Conservation (phyloP, 352 stramenopile genomes). For the Phytophthora nicotianae region DNA sequence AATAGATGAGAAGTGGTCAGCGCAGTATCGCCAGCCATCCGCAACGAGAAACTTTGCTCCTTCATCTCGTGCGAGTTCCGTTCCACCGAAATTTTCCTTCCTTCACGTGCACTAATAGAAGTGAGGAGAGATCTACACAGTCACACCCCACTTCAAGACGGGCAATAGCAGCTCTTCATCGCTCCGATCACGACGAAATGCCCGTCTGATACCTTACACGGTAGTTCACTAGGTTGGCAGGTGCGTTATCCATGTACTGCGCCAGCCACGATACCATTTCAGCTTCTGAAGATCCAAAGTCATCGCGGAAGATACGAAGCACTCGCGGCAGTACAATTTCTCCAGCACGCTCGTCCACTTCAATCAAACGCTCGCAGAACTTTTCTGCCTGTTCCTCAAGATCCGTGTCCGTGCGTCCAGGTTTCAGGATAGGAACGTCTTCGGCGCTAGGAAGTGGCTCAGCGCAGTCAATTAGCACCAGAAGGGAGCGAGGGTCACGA, state of each 20-base stretch:
- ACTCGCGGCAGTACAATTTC: slow-evolving; percentile 76
- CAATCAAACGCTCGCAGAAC: slow-evolving; percentile 71
- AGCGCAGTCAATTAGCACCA: slow-evolving; percentile 81
- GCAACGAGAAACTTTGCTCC: slow-evolving; percentile 22
- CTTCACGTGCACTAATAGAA: slow-evolving; percentile 13
- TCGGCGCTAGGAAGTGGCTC: slow-evolving; percentile 62
- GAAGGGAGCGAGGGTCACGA: slow-evolving; percentile 79
- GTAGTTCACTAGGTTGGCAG: slow-evolving; percentile 76
- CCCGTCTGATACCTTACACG: slow-evolving; percentile 74
- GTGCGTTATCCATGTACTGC: slow-evolving; percentile 83
- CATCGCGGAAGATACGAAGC: slow-evolving; percentile 85
- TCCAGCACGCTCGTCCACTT: slow-evolving; percentile 55
- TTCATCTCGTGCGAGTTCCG: neutral
- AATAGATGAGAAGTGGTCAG: slow-evolving; percentile 4
- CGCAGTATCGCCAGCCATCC: neutral
- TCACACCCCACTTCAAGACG: slow-evolving; percentile 14
- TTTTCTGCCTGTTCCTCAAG: slow-evolving; percentile 83
- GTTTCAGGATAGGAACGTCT: slow-evolving; percentile 81
- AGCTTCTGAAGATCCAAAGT: slow-evolving; percentile 83
- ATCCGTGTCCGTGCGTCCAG: slow-evolving; percentile 84
- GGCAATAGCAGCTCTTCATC: slow-evolving; percentile 18
- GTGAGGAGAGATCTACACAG: slow-evolving; percentile 6
- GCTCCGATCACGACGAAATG: slow-evolving; percentile 62
- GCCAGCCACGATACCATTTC: slow-evolving; percentile 88
- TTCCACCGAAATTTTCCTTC: neutral